Base-by-base conservation (phyloP, 1,284 basidiomycete genomes). In the Ganoderma leucocontextum region DNA sequence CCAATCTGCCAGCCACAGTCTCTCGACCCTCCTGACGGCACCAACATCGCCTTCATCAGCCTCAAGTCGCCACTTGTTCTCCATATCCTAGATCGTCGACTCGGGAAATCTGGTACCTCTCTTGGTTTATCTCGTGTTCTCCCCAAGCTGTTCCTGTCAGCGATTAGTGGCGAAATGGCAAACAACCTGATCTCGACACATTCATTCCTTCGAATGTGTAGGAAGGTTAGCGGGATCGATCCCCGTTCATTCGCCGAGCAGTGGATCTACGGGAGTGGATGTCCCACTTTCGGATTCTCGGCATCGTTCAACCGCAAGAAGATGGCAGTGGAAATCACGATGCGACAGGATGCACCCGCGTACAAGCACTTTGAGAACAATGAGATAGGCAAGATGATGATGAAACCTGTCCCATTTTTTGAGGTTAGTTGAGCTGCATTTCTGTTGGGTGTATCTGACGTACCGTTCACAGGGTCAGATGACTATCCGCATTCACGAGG, bases 401-500 rank as follows among this genome's bases (percentile, higher is more conserved):
- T 91, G 74, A 95, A 96, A 76, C 95, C 96, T 15, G 92, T 96
- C 0, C 84, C 89, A 7, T 91, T 94, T 76, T 98, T 98, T 73
- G 96, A 98, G 82, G 93, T 91, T 69, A 41, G 73, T 52, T 6
- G 15, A 22, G 7, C 8, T 25, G 4, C 9, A 69, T 9, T 12
- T 29, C 13, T 1, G n/a, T 33, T 4, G 52, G 19, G 22, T 58
- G 76, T 74, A 29, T 36, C 47, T 49, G 63, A 41, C 29, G 55
- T 29, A 6, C 35, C 12, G 41, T 69, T 61, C 76, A 35, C 77
- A 95, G 87, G 97, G 97, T 17, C 95, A 96, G 84, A 95, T 99
- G 93, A 99, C 98, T 19, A 94, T 99, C 63, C 95, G 98, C 22
- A 99, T 99, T 67, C 97, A 99, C 79, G 98, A 99, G 84, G 97